phyloP scores from a whole-genome alignment of 2,329 filamentous ascomycete genomes.

The Colletotrichum nymphaeae region DNA sequence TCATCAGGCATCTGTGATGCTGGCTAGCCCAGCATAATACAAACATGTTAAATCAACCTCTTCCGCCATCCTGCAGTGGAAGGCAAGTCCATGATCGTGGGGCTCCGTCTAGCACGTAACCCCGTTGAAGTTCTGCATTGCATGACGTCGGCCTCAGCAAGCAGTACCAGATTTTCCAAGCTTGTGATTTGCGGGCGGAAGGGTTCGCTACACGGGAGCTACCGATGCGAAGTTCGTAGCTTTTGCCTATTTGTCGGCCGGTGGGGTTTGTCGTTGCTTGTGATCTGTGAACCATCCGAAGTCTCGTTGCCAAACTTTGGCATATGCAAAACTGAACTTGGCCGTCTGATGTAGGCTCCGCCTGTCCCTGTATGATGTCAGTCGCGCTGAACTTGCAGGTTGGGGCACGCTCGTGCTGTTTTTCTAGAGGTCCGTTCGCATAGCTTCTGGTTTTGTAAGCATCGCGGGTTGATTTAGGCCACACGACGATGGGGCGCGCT shows the following conservation, averaged over 20 bases:
- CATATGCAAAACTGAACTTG: background rate
- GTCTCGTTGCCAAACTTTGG: background rate
- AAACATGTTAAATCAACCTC: background rate
- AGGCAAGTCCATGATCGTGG: no score
- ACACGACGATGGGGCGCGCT: no score
- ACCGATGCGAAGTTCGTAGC: background rate
- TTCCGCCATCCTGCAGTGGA: no score
- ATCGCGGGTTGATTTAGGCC: background rate
- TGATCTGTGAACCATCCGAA: background rate
- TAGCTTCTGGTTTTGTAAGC: no score
- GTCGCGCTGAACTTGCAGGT: background rate
- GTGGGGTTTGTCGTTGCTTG: background rate
- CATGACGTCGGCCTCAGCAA: background rate
- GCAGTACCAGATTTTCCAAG: background rate
- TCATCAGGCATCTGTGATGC: conserved; percentile 19
- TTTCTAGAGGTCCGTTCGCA: background rate
- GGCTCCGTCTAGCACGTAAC: background rate
- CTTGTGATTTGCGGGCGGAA: no score
- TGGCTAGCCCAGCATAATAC: conserved; percentile 20
- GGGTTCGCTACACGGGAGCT: background rate
- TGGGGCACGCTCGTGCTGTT: background rate
- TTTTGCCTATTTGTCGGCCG: background rate
- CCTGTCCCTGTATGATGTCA: background rate
- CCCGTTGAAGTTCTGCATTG: no score
- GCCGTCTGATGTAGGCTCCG: background rate